Conservation (phyloP, 1,139 yeast genomes). For the Geotrichum histeridarum region DNA sequence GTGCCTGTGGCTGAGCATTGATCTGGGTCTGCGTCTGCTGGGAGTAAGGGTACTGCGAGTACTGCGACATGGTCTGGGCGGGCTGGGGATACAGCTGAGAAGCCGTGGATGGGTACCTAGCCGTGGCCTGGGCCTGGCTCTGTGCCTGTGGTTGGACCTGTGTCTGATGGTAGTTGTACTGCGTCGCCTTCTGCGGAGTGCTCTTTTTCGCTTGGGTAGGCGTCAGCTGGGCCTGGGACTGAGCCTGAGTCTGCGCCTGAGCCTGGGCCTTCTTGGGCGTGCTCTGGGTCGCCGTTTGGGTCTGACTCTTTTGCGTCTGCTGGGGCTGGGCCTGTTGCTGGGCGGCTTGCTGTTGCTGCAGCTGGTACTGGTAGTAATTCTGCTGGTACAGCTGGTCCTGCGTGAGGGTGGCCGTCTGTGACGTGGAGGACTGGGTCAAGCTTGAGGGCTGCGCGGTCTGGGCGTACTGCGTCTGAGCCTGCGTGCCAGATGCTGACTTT, state of each 20-base stretch:
- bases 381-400: slow-evolving; percentile 3
- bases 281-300: not conserved
- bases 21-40: slow-evolving; percentile 4
- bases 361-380: slow-evolving; percentile 7
- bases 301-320: not conserved
- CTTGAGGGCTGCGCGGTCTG: not conserved
- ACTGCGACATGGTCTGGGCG: slow-evolving; percentile 6
- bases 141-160: not conserved
- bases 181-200: not conserved
- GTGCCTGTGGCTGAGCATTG: not conserved
- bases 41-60: slow-evolving; percentile 1
- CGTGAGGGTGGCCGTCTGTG: not conserved
- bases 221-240: not conserved
- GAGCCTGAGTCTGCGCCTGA: not conserved
- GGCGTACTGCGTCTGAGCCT: not conserved
- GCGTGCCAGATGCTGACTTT: not conserved
- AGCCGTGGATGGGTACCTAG: slow-evolving; percentile 3
- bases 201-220: not conserved
- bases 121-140: slow-evolving; percentile 4
- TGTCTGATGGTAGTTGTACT: not conserved
- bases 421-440: not conserved
- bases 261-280: not conserved
- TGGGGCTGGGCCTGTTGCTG: slow-evolving; percentile 2
- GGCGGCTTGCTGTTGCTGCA: slow-evolving; percentile 1
- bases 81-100: slow-evolving; percentile 8